Evolutionary conservation across 2,329 filamentous ascomycete species (phyloP).

Genomic region (Metarhizium brunneum): DNA sequence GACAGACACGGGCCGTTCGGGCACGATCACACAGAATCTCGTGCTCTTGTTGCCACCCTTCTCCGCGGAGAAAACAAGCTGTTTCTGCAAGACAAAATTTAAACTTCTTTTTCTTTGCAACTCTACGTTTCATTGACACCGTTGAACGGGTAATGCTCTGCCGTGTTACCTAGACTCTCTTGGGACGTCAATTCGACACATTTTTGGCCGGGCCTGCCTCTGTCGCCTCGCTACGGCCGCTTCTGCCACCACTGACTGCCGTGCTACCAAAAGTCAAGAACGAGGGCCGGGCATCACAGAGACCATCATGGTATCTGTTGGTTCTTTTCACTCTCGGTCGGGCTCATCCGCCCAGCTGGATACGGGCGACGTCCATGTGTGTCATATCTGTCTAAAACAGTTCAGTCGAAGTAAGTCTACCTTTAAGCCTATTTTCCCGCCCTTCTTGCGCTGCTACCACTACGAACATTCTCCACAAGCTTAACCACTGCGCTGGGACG

Average conservation of each 20-base stretch:
- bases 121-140: not conserved
- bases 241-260: not conserved
- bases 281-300: not conserved
- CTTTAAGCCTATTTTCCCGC: not conserved
- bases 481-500: not conserved
- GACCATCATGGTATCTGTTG: constrained; percentile 2
- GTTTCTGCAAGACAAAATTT: not conserved
- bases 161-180: not conserved
- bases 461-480: not conserved
- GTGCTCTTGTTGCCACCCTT: not conserved
- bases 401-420: constrained; percentile 6
- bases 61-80: not conserved
- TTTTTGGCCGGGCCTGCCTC: not conserved
- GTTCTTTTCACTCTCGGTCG: constrained; percentile 3
- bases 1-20: not conserved
- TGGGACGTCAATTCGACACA: not conserved
- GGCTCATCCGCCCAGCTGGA: constrained; percentile 3
- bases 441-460: not conserved
- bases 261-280: not conserved
- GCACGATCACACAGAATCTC: not conserved
- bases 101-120: not conserved
- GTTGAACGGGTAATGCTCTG: not conserved
- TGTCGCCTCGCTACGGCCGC: not conserved
- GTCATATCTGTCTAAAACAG: constrained; percentile 8
- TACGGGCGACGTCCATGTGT: constrained; percentile 5